phyloP scores from a whole-genome alignment of 106 monocot species.

The Platanthera guangdongensis region DNA sequence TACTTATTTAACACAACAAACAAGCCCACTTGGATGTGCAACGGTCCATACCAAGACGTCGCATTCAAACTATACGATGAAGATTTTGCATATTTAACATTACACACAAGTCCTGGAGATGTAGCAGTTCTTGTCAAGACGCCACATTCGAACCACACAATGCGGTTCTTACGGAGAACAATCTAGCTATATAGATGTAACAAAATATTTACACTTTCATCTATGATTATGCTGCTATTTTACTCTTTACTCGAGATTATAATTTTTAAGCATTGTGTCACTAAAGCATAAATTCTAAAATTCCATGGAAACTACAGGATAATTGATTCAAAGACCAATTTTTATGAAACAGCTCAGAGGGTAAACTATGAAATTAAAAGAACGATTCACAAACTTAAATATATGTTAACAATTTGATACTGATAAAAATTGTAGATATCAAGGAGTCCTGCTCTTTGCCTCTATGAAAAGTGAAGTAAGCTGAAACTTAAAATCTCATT shows the following conservation, averaged over 20 bases:
- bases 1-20: no score
- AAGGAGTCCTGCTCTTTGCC: neutral
- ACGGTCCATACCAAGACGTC: no score
- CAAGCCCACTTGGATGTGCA: no score
- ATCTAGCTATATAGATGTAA: no score
- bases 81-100: no score
- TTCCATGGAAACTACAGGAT: neutral
- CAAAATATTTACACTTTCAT: neutral
- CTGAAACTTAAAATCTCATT: neutral
- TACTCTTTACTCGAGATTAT: neutral
- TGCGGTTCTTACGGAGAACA: no score
- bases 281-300: neutral
- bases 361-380: neutral
- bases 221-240: neutral
- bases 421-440: neutral
- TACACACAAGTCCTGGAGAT: no score
- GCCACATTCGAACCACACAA: no score
- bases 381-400: neutral
- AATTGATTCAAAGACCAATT: neutral
- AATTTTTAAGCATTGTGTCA: neutral
- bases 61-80: no score
- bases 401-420: neutral
- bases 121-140: no score
- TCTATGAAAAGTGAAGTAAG: conserved; percentile 1
- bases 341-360: neutral